These are phyloP conservation scores for Fraxinus albicans DNA, from an alignment of 305 asterid species.

Conservation along the genomic window DNA sequence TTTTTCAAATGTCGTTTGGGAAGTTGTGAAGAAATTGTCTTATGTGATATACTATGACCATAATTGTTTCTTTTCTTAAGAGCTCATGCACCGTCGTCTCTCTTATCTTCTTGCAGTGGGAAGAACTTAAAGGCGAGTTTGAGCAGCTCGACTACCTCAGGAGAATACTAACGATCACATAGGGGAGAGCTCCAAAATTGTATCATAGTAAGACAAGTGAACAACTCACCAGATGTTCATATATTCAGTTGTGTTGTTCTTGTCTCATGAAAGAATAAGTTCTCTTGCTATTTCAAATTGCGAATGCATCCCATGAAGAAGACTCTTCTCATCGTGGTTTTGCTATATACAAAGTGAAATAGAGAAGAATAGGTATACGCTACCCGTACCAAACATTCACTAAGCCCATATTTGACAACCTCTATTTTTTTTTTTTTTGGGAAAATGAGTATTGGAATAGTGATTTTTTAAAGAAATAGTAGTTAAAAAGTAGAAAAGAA, in stretches of 20 bases:
- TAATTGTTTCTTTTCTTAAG: neutral
- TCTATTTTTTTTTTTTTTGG: too few relatives aligned
- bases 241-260: neutral
- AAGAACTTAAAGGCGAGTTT: constrained; percentile 73
- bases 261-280: neutral
- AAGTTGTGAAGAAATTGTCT: neutral
- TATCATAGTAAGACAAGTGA: neutral
- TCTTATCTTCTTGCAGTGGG: constrained; percentile 69
- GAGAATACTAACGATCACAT: constrained; percentile 36
- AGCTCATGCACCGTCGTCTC: constrained; percentile 12
- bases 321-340: neutral
- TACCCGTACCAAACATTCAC: neutral
- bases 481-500: too few relatives aligned
- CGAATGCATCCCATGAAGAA: neutral
- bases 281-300: neutral
- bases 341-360: neutral
- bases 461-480: too few relatives aligned
- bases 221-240: neutral
- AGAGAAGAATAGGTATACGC: neutral
- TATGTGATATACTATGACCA: neutral
- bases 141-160: constrained; percentile 83
- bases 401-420: too few relatives aligned
- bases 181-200: constrained; percentile 23
- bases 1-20: neutral
- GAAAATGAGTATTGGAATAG: too few relatives aligned